Evolutionary conservation across 2,329 filamentous ascomycete genomes (phyloP).

Genomic region (Colletotrichum spinosum): DNA sequence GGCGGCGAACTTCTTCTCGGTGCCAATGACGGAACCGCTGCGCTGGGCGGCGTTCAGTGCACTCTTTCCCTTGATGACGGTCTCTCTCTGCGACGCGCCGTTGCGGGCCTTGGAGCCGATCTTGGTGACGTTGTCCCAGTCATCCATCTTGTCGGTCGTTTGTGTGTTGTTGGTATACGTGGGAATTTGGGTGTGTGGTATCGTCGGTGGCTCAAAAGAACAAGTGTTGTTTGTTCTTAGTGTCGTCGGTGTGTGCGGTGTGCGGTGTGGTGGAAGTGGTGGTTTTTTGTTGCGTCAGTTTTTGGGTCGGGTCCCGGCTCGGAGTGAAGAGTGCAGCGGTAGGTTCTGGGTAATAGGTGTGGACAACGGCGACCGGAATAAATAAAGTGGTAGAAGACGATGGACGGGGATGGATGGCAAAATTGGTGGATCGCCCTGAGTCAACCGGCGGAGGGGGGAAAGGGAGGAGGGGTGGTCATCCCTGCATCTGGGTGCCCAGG

Average conservation of each 20-base stretch:
- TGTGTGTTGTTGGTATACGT: background rate
- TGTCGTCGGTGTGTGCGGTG: constrained; percentile 25
- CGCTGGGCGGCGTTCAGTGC: constrained; percentile 92
- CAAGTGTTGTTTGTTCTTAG: constrained; percentile 26
- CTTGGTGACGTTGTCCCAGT: constrained; percentile 92
- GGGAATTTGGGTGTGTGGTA: background rate
- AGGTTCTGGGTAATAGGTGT: constrained; percentile 8
- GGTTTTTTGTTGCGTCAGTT: constrained; percentile 31
- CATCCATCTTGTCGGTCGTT: constrained; percentile 66
- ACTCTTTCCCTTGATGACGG: constrained; percentile 84
- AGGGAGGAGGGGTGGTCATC: constrained; percentile 32
- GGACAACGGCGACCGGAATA: constrained; percentile 30
- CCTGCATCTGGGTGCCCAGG: constrained; percentile 31
- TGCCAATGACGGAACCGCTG: constrained; percentile 78
- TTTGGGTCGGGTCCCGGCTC: constrained; percentile 22
- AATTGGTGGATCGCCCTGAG: constrained; percentile 37
- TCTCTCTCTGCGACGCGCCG: constrained; percentile 79
- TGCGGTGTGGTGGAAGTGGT: constrained; percentile 39
- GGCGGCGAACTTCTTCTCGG: constrained; percentile 89
- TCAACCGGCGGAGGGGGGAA: constrained; percentile 47
- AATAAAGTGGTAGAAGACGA: constrained; percentile 38
- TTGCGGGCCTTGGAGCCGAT: constrained; percentile 88
- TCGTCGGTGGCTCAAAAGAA: constrained; percentile 16
- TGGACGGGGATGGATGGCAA: constrained; percentile 46
- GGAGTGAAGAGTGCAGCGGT: constrained; percentile 1